Evolutionary conservation across 2,329 filamentous ascomycete species (phyloP), one percentile per base, ranked within the genome.

Genomic region (Sclerotinia glacialis): DNA sequence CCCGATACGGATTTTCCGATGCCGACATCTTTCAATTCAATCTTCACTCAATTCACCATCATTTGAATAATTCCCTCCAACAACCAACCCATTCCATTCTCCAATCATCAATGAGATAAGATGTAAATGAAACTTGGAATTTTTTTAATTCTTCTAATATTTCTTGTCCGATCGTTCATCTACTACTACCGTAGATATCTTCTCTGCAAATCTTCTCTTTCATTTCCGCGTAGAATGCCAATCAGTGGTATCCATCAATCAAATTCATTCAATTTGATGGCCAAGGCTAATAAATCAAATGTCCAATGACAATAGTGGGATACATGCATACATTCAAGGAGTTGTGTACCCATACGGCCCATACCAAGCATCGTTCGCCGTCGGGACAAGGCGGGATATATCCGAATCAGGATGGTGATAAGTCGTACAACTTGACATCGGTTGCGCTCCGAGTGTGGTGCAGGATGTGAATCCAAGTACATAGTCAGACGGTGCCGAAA

Each of bases 251-350:
- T 46, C n/a, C 46, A 47, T 59, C 26, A 16, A 23, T 34, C 23
- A 46, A 5, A 34, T n/a, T n/a, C 12, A 6, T 18, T 34, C 54
- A 44, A 18, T 44, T 28, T 58, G 16, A 28, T 31, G 23, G 58
- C 58, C 58, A 60, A 60, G 56, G 28, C 56, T 60, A 44, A 14
- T 60, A 49, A 49, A 60, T 37, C 5, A 26, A 49, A 37, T 26
- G 47, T 60, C 44, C 28, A 47, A 47, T 47, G 42, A 60, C 56
- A 23, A 60, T 21, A 34, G 42, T 49, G 44, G 56, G 44, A 34
- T 47, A 37, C 44, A 12, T 60, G 42, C 56, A 60, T 34, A 37
- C 11, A 18, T 60, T 60, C 58, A 47, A 60, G 26, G 28, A 34
- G 23, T 49, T 9, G 40, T 46, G 55, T 58, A 28, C 28, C 28